Base-by-base conservation (phyloP, 139 green algal species). In the Axilococcus clingmanii region DNA sequence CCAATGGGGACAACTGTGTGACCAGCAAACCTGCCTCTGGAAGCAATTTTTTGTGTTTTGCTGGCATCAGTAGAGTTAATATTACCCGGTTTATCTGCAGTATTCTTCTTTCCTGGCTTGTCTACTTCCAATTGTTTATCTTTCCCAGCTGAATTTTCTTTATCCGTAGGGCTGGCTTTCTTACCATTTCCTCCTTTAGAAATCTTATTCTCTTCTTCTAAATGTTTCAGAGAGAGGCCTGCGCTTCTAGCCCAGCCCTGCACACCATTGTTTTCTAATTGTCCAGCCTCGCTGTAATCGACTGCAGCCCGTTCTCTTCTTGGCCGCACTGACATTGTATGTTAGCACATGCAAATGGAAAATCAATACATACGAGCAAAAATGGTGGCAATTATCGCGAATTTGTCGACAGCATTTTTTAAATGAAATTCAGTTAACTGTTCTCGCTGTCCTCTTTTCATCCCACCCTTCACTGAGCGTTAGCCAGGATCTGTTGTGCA, bases 1-100 rank as follows among this genome's bases (percentile, higher is more conserved):
- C 49, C 29, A 32, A 57, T 57, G 22, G 49, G 49, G 16, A 57
- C 49, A 48, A 57, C 49, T 16, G 49, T 57, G 14, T 44, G 36
- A 14, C 49, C 49, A 20, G 49, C 35, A 42, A 44, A 44, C 28
- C 49, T 57, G 7, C 49, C 49, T 6, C 49, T 15, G 7, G 49
- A 14, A 33, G 49, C 15, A 8, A 22, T 7, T 19, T 11, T 14
- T 15, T 44, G 19, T 22, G 36, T 23, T 8, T 55, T 45, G 5
- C 24, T 27, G 17, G 7, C 19, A 7, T 5, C 23, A n/a, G 29
- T 46, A 33, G 25, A 6, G 14, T 36, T 46, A 8, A n/a, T n/a
- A n/a, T n/a, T n/a, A n/a, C n/a, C n/a, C n/a, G n/a, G n/a, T n/a
- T 57, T 57, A 15, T 57, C 14, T 17, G 32, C 43, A 41, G 12